Base-by-base conservation (phyloP, 2,329 filamentous ascomycete genomes). In the Sporothrix humicola region DNA sequence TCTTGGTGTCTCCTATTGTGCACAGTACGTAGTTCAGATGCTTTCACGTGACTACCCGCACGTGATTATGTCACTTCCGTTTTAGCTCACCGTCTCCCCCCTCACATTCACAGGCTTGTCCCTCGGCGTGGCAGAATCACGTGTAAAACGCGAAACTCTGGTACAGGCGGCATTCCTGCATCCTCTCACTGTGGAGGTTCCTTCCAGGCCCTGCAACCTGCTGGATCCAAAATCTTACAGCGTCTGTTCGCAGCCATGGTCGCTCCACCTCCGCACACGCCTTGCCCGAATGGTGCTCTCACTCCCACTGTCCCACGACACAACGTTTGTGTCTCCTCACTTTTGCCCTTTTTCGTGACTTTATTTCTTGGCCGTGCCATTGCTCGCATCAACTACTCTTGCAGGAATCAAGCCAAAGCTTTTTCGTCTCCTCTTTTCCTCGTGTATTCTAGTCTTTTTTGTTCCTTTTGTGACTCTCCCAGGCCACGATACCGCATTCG, bases 91-190 rank as follows among this genome's bases (percentile, higher is more conserved):
- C 46, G 44, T 31, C 66, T 54, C 44, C 54, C 26, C 17, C 46
- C 66, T 69, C 66, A 69, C 48, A 1, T 50, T 69, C 66, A 69
- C 48, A 1, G 59, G 12, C 66, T 69, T 68, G 65, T 69, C 48
- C 66, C 46, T 52, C 46, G 66, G 66, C 66, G 17, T 8, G 66
- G 66, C 66, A 69, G 66, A 69, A 69, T 69, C 66, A 69, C 48
- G 66, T 69, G 66, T 69, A 69, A 69, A 68, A 42, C 23, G 26
- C 66, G 48, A 69, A 52, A 52, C 46, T 7, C 23, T 37, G 46
- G 44, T 23, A 50, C 12, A 13, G 44, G 42, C 63, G 44, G 44
- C 63, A 50, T 20, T 63, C 59, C 42, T 63, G 59, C 12, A 15
- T 48, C 61, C 20, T 46, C 31, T 37, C 31, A 7, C 31, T 37